Conservation (phyloP, 805 yeast species). For the Wickerhamiella sergipiensis region DNA sequence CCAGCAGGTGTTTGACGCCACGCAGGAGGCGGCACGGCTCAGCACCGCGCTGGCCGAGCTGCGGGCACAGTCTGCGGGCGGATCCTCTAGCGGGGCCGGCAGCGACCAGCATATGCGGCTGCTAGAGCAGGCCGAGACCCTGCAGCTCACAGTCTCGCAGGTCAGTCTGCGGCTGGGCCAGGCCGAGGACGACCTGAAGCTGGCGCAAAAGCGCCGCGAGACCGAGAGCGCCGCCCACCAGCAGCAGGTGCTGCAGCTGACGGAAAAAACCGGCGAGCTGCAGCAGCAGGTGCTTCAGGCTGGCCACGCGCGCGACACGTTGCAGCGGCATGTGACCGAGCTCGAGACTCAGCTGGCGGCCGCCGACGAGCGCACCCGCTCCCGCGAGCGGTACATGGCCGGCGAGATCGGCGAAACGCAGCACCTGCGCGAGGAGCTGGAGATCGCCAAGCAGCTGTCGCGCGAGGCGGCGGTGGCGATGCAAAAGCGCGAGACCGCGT, state of each 20-base stretch:
- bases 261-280: conserved; percentile 41
- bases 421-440: not conserved
- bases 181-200: conserved; percentile 38
- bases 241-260: conserved; percentile 15
- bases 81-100: conserved; percentile 22
- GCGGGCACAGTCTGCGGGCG: conserved; percentile 29
- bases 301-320: not conserved
- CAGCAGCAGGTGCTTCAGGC: conserved; percentile 1
- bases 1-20: not conserved
- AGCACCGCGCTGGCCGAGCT: conserved; percentile 44
- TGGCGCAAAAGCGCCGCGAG: conserved; percentile 40
- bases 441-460: not conserved
- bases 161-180: conserved; percentile 35
- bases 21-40: conserved; percentile 41
- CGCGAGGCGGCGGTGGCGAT: not conserved
- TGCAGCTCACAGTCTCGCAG: conserved; percentile 33
- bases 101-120: conserved; percentile 38
- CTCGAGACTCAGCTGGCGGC: not conserved
- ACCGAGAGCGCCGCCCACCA: conserved; percentile 42
- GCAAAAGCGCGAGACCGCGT: not conserved
- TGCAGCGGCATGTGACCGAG: not conserved
- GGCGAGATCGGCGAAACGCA: not conserved
- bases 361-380: not conserved
- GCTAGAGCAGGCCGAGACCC: conserved; percentile 34
- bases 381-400: not conserved